Base-by-base conservation (phyloP, 352 stramenopile species). In the Pythium myriotylum region DNA sequence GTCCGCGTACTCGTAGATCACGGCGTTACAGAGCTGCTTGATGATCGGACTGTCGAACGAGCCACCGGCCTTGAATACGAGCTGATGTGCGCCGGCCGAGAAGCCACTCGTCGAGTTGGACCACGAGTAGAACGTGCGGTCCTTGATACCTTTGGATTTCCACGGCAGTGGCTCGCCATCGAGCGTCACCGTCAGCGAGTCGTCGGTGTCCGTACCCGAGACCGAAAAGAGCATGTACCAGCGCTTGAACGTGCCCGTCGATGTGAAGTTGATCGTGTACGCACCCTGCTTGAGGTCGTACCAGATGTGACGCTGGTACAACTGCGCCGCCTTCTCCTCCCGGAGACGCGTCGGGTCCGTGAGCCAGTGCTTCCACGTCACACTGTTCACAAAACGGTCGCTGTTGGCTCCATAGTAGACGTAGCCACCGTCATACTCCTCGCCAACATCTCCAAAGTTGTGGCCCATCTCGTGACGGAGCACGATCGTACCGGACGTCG, bases 341-440 rank as follows among this genome's bases (percentile, higher is more conserved):
- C 59, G 23, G 12, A 67, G 24, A 9, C 43, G 24, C 27, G 22
- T 70, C 16, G 67, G 62, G 10, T 75, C 43, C 1, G 67, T 76
- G 56, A 76, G 63, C 68, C 68, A 76, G 56, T 78, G 67, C 41
- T 73, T 70, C 62, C 62, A 71, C 14, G 58, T 51, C 29, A 75
- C 26, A 2, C 29, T 50, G 0, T 10, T 6, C 3, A 63, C 41
- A n/a, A 57, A 50, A 2, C 5, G 8, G 13, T 46, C 66, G 6
- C 62, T 70, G 64, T 81, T 81, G 29, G 68, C 69, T n/a, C 72
- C 72, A 5, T 35, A 32, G 69, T 81, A 81, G 29, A 75, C 72
- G 12, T 63, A 32, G 3, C 72, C 72, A 27, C 68, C 69, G 45
- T 81, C 72, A 55, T 81, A 77, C 41, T 81, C 72, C 35, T 81